Conservation (phyloP, 768 basidiomycete species). For the Leccinum olivaceopallidum region DNA sequence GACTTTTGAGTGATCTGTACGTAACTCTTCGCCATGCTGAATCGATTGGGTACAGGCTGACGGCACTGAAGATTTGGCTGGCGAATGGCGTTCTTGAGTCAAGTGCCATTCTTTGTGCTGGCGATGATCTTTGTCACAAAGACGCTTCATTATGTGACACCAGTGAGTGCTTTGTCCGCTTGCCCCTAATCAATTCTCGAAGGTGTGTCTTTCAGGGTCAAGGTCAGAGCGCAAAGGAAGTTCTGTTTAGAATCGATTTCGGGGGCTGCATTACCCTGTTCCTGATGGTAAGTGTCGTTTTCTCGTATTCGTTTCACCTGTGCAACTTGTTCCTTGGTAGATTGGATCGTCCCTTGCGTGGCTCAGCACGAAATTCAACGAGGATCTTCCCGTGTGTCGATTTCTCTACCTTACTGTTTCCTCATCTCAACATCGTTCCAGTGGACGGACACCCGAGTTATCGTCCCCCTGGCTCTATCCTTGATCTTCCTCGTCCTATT, state of each 20-base stretch:
- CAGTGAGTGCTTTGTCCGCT: constrained; percentile 40
- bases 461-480: constrained; percentile 46
- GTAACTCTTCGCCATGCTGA: neutral
- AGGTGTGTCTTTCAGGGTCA: constrained; percentile 48
- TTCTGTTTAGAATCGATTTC: constrained; percentile 80
- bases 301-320: neutral
- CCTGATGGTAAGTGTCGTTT: constrained; percentile 43
- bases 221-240: constrained; percentile 60
- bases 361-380: constrained; percentile 70
- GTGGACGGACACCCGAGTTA: constrained; percentile 59
- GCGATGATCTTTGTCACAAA: constrained; percentile 49
- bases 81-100: constrained; percentile 75
- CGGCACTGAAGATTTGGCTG: constrained; percentile 44
- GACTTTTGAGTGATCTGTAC: constrained; percentile 22
- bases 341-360: constrained; percentile 65
- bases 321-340: constrained; percentile 25
- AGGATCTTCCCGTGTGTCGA: constrained; percentile 53
- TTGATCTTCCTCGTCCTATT: constrained; percentile 51
- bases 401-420: neutral
- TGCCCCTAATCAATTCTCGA: neutral
- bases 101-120: constrained; percentile 62
- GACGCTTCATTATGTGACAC: constrained; percentile 63
- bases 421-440: constrained; percentile 23
- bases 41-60: neutral
- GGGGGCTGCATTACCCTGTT: constrained; percentile 65